Evolutionary conservation across 768 basidiomycete species (phyloP).

Genomic region (Sporobolomyces pararoseus): DNA sequence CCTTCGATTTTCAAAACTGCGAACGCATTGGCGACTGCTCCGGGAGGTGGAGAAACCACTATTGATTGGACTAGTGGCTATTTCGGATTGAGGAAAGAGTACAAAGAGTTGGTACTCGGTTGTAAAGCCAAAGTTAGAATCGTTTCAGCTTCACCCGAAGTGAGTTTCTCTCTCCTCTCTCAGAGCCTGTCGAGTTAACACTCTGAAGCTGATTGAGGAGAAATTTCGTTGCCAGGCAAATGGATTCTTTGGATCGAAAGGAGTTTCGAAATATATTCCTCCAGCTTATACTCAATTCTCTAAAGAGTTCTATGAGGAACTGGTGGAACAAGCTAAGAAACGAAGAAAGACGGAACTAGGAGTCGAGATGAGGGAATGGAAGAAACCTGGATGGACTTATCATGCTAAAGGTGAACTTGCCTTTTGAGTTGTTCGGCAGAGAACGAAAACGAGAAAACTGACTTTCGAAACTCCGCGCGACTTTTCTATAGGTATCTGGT

Average conservation of each 20-base stretch:
- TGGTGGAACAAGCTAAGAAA: slow-evolving; percentile 37
- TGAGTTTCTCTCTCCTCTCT: slow-evolving; percentile 47
- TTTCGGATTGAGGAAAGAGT: slow-evolving; percentile 77
- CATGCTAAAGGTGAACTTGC: slow-evolving; percentile 82
- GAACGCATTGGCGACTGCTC: slow-evolving; percentile 43
- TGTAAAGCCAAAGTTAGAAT: slow-evolving; percentile 61
- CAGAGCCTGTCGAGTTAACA: background rate
- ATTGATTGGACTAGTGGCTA: slow-evolving; percentile 89
- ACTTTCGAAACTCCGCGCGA: background rate
- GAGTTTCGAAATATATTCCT: slow-evolving; percentile 87
- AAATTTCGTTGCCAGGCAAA: too few relatives aligned
- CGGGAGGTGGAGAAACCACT: slow-evolving; percentile 46
- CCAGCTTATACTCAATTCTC: slow-evolving; percentile 90
- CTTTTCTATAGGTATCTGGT: slow-evolving; percentile 41
- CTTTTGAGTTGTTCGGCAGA: background rate
- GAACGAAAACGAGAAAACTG: background rate
- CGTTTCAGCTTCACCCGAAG: slow-evolving; percentile 81
- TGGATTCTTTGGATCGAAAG: slow-evolving; percentile 84
- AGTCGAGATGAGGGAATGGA: slow-evolving; percentile 81
- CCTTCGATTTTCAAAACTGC: slow-evolving; percentile 48
- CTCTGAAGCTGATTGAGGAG: slow-evolving; percentile 48
- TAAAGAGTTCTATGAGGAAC: slow-evolving; percentile 61
- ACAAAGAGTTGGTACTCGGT: slow-evolving; percentile 65
- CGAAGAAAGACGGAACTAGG: slow-evolving; percentile 30
- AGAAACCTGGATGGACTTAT: slow-evolving; percentile 87